Evolutionary conservation across 495 filamentous ascomycete species (phyloP), one percentile per base, ranked within the genome.

Genomic region (Penicillium verhagenii): DNA sequence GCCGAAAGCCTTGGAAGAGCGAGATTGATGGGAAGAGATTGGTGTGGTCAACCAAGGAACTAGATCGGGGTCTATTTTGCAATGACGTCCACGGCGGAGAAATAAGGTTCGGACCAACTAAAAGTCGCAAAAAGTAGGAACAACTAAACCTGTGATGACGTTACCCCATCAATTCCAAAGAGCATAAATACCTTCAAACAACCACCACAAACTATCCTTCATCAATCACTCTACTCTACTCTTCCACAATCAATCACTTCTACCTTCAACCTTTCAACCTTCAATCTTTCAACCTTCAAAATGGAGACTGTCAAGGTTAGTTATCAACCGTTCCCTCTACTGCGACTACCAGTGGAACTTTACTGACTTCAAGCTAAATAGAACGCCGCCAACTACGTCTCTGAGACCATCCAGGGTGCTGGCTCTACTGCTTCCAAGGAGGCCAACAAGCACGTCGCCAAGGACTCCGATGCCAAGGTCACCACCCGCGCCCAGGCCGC

Each of bases 381-480:
- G 53, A 55, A 55, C 46, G 37, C 53, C 18, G 53, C 37, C 25
- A 43, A 55, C 53, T 55, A 55, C 46, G 53, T 55, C 45, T 11
- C 45, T 10, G 53, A 55, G 53, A 24, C 24, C 28, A 25, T 55
- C 14, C 31, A 55, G 38, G 37, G 53, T 3, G 7, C 46, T 35
- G 25, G n/a, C 21, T 6, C 33, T 19, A 26, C 19, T 11, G n/a
- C 35, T 31, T 49, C 53, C 24, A 55, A 55, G 45, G 53, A 55
- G 46, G 53, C 35, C 45, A 55, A 55, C 46, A 55, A 55, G 35
- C n/a, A 49, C 16, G 53, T 55, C 18, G 53, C 53, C 14, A 55
- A 55, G 46, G 46, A 55, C 46, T 43, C 33, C 23, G 53, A 55
- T 43, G 46, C 49, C n/a, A n/a, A n/a, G n/a, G n/a, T n/a, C n/a